These are phyloP conservation scores for Kazachstania sp. DNA, from an alignment of 1,139 yeast genomes.

Conservation along the genomic window DNA sequence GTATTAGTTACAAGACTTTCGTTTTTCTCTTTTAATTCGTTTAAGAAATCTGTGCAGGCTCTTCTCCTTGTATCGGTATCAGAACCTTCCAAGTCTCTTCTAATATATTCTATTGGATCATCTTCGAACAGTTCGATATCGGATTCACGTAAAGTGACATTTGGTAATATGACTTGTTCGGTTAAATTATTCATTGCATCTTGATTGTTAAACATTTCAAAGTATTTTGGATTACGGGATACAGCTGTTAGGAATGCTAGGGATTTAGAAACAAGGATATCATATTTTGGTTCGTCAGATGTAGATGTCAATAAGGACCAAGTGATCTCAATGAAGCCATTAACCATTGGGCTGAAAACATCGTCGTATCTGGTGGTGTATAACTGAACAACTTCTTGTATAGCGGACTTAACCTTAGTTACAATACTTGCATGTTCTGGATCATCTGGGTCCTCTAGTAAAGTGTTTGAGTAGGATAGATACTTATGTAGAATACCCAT, in stretches of 20 bases:
- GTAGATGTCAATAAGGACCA: conserved; percentile 69
- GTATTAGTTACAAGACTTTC: conserved; percentile 66
- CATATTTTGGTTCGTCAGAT: conserved; percentile 69
- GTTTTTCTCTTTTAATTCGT: conserved; percentile 76
- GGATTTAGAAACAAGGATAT: conserved; percentile 73
- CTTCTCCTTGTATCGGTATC: conserved; percentile 89
- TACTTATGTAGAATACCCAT: conserved; percentile 80
- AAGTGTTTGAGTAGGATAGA: conserved; percentile 48
- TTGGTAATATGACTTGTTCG: conserved; percentile 80
- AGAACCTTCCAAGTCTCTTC: conserved; percentile 91
- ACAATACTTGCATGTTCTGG: conserved; percentile 68
- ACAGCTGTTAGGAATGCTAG: conserved; percentile 77
- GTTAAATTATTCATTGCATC: conserved; percentile 66
- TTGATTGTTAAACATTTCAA: conserved; percentile 58
- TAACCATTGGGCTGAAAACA: conserved; percentile 69
- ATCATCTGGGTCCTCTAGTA: conserved; percentile 45
- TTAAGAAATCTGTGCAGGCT: conserved; percentile 84
- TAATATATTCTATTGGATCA: conserved; percentile 86
- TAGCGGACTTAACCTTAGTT: conserved; percentile 70
- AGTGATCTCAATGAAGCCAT: conserved; percentile 68
- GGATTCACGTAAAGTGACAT: conserved; percentile 69
- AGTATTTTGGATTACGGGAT: conserved; percentile 58
- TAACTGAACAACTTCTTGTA: conserved; percentile 75
- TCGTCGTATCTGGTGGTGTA: conserved; percentile 91
- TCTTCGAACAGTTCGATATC: conserved; percentile 95